A percentile compares a stretch with the other conserved stretches of the same genome.
phyloP scores from a whole-genome alignment of 73 alveolate species.

The Paramecium caudatum region DNA sequence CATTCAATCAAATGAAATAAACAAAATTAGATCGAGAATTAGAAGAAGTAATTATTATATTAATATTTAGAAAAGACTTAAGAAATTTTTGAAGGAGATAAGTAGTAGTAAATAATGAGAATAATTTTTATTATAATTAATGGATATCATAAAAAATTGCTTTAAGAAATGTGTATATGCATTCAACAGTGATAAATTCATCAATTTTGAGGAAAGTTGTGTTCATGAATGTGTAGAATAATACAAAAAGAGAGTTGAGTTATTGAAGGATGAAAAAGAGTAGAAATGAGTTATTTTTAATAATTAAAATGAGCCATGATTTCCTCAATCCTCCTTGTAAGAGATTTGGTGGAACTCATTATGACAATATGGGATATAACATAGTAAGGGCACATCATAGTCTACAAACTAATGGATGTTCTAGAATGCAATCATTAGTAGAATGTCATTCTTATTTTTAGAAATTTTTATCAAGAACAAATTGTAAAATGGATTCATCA shows the following conservation, averaged over 20 bases:
- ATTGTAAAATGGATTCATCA: slow-evolving; percentile 31
- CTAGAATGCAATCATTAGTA: slow-evolving; percentile 32
- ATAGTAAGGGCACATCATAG: slow-evolving; percentile 33
- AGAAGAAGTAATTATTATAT: background rate
- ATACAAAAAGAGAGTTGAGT: slow-evolving; percentile 4
- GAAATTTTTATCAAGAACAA: slow-evolving; percentile 23
- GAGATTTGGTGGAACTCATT: slow-evolving; percentile 13
- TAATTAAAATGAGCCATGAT: slow-evolving; percentile 33
- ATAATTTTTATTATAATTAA: slow-evolving; percentile 15
- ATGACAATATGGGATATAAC: background rate
- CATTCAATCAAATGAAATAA: background rate
- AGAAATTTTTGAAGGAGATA: slow-evolving; percentile 3
- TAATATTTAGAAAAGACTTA: slow-evolving; percentile 1
- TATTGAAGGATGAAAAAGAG: slow-evolving; percentile 6
- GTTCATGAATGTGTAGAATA: slow-evolving; percentile 2
- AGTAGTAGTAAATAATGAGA: slow-evolving; percentile 25
- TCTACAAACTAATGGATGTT: slow-evolving; percentile 1
- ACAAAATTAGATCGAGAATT: background rate
- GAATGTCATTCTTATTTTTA: background rate
- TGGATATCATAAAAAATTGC: slow-evolving; percentile 25
- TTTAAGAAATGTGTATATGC: slow-evolving; percentile 36
- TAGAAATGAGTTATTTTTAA: slow-evolving; percentile 40
- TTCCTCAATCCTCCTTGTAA: slow-evolving; percentile 38
- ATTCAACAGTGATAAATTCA: background rate
- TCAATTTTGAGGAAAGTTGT: background rate